Conservation (phyloP, 352 stramenopile species). For the Phytopythium oedochilum region DNA sequence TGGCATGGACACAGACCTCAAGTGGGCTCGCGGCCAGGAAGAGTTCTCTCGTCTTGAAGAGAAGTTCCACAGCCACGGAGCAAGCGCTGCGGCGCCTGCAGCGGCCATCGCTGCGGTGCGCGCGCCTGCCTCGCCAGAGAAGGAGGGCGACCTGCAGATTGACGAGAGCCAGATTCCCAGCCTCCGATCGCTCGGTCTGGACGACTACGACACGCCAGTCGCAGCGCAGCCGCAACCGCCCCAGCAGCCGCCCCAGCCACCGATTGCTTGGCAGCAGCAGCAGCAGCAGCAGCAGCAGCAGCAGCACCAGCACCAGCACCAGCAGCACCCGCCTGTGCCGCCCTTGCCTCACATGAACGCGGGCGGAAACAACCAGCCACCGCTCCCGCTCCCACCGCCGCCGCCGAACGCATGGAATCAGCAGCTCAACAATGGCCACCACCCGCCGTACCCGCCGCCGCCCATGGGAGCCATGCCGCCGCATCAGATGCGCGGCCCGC, state of each 20-base stretch:
- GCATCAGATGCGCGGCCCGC: constrained; percentile 21
- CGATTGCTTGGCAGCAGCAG: constrained; percentile 9
- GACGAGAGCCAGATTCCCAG: constrained; percentile 68
- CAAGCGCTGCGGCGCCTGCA: not conserved
- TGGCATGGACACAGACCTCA: constrained; percentile 34
- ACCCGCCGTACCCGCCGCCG: constrained; percentile 14
- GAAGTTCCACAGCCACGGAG: constrained; percentile 25
- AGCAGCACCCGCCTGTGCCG: constrained; percentile 17
- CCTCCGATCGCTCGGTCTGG: constrained; percentile 56
- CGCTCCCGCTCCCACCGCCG: constrained; percentile 8
- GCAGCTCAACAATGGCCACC: constrained; percentile 17
- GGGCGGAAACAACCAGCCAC: not conserved
- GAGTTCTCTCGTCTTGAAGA: constrained; percentile 62
- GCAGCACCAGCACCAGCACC: constrained; percentile 14
- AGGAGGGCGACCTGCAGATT: constrained; percentile 41
- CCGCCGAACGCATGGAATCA: constrained; percentile 28
- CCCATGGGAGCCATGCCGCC: constrained; percentile 14
- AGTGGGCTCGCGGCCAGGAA: constrained; percentile 75
- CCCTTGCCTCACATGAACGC: constrained; percentile 14
- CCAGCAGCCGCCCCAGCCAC: constrained; percentile 5
- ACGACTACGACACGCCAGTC: constrained; percentile 50
- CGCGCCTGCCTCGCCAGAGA: constrained; percentile 6
- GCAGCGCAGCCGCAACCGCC: constrained; percentile 1
- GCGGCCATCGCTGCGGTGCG: constrained; percentile 4
- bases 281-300: constrained; percentile 7